Base-by-base conservation (phyloP, 2,329 filamentous ascomycete genomes). In the Periglandula ipomoeae region DNA sequence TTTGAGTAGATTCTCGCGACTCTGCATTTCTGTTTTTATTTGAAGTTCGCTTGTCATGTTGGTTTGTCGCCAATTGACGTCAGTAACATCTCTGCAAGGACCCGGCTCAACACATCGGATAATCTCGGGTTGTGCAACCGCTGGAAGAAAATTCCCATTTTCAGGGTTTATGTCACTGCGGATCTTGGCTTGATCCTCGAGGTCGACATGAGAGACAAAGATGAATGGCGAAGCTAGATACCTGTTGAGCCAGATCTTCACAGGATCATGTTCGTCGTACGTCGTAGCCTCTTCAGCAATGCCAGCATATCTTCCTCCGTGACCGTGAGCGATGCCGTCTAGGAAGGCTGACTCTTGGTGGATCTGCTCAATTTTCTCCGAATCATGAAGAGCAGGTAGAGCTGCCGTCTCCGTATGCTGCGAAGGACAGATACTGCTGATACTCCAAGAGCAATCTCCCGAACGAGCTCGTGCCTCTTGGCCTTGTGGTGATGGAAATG, bases 111-210 rank as follows among this genome's bases (percentile, higher is more conserved):
- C n/a, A 4, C 47, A 44, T 4, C 51, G 54, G 3, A 61, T 44
- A 2, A 66, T 65, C 0, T 59, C 52, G 1, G 68, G 65, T 10
- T 69, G 61, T 0, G 57, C 30, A 1, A 71, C 35, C 0, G 65
- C 65, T 0, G 55, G 38, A 15, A 70, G 27, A 4, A 73, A 53
- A 4, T 47, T 8, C 3, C 71, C 71, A 0, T 59, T 67, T 1
- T 40, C 19, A 0, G 70, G 59, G 44, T 75, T 56, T 2, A 75
- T 56, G 17, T 70, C 71, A 20, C 58, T 58, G 8, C 45, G 9
- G 15, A 30, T 40, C 24, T 26, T 26, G 22, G 9, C 27, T 23
- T 19, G 7, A 8, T 44, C 11, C 11, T 22, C 9, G 22, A 48
- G 22, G 26, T 20, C 19, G 3, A 37, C 40, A 13, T 19, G 20